Conservation (phyloP, 2,329 filamentous ascomycete species). For the Pestalotiopsis sp. region DNA sequence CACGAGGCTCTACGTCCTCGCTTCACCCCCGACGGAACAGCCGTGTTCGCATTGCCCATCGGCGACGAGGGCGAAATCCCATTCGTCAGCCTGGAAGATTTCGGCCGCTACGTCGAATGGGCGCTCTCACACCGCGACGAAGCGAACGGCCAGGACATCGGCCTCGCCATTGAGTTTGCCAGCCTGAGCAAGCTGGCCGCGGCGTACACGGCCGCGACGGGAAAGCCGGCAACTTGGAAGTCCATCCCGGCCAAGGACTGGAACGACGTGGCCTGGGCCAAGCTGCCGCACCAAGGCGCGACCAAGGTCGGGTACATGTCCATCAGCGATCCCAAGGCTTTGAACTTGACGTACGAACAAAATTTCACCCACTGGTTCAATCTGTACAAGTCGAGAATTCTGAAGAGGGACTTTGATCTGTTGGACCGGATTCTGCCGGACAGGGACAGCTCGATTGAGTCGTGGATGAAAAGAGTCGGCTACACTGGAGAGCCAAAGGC, state of each 20-base stretch:
- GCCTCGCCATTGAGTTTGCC: not conserved
- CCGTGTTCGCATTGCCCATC: not conserved
- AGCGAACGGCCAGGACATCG: not conserved
- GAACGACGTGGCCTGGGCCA: conserved; percentile 1
- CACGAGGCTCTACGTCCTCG: not conserved
- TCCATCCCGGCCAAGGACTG: not conserved
- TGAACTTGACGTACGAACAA: not conserved
- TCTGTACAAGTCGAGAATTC: not conserved
- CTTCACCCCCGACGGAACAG: not conserved
- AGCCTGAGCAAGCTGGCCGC: not conserved
- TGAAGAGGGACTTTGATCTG: not conserved
- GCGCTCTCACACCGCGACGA: not conserved
- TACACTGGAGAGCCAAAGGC: not conserved
- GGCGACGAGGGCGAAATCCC: not conserved
- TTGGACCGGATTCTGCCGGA: not conserved
- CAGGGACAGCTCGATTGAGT: not conserved
- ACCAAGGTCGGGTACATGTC: conserved; percentile 1
- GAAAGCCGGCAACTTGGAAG: not conserved
- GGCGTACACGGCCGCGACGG: not conserved
- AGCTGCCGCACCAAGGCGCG: not conserved
- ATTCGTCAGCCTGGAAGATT: not conserved
- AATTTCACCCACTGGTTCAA: conserved; percentile 1
- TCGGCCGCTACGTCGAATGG: not conserved
- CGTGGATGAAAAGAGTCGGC: not conserved
- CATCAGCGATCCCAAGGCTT: not conserved